Base-by-base conservation (phyloP, 306 rosid species). In the Sophora flavescens region DNA sequence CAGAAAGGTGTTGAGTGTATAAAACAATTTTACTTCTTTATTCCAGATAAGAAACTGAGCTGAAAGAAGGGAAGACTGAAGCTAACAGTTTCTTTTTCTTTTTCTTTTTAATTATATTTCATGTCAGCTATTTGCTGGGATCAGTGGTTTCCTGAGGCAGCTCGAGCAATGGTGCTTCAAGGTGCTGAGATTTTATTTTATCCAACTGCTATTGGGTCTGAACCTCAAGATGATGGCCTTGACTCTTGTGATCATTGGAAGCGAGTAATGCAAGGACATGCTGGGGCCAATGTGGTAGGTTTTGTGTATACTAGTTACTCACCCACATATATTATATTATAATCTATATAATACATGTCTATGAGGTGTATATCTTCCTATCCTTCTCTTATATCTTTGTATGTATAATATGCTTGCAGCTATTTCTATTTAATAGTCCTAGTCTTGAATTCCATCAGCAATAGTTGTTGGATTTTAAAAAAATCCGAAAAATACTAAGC, bases 91-190 rank as follows among this genome's bases (percentile, higher is more conserved):
- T 4, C 63, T 61, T 44, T 51, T 4, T 67, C 62, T 44, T 33
- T 30, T 35, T 16, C 44, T 44, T 17, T 72, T 60, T 68, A 30
- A 58, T 57, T 56, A 2, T n/a, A 15, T 87, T 80, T 77, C 10
- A 60, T 85, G 65, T 53, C 87, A 95, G 98, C 96, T 78, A 90
- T 95, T 70, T 92, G 98, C 88, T 95, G 98, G 98, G 97, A 95
- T 85, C 98, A 95, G 86, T 95, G 98, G 97, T 95, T 95, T 83
- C 98, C 97, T 0, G 98, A 95, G 92, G 91, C 93, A 76, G 97
- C 98, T 63, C 87, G 97, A 13, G 91, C 97, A 57, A 89, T 95
- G 97, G 97, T 70, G 52, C 97, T 95, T 89, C 97, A 95, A 86
- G 98, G 98, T 83, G 98, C 97, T 11, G 97, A 95, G 82, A 87